Conservation (phyloP, 1,139 yeast species). For the Pichia sp. region DNA sequence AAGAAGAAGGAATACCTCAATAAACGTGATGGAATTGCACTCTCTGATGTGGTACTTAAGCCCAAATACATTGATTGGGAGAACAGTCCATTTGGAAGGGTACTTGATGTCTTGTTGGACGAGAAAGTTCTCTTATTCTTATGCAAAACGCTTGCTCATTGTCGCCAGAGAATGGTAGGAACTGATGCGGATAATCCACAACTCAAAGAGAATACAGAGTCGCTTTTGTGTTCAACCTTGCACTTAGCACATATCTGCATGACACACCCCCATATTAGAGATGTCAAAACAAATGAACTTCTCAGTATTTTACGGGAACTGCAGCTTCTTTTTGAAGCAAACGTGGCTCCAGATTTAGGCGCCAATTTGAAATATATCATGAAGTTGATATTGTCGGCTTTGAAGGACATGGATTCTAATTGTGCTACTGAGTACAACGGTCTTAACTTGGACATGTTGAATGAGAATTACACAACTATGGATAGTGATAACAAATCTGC, state of each 20-base stretch:
- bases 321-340: constrained; percentile 1
- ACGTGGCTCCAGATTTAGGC: constrained; percentile 1
- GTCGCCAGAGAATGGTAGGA: constrained; percentile 22
- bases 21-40: constrained; percentile 29
- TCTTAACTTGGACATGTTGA: constrained; percentile 13
- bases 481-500: constrained; percentile 7
- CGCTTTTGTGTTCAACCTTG: constrained; percentile 50
- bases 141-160: constrained; percentile 40
- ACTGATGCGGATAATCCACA: neutral
- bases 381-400: constrained; percentile 24
- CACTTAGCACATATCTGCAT: constrained; percentile 59
- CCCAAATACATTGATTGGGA: constrained; percentile 37
- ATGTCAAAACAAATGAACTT: constrained; percentile 8
- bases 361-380: constrained; percentile 31
- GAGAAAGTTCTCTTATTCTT: constrained; percentile 46
- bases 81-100: constrained; percentile 30
- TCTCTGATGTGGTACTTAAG: constrained; percentile 40
- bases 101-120: constrained; percentile 46
- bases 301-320: constrained; percentile 26
- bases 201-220: constrained; percentile 32
- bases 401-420: constrained; percentile 15
- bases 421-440: constrained; percentile 14
- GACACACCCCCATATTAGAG: constrained; percentile 12
- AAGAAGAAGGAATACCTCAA: constrained; percentile 42
- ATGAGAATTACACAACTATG: neutral